These are phyloP conservation scores for Cylindrotheca fusiformis DNA, from an alignment of 108 stramenopile genomes.

Conservation along the genomic window DNA sequence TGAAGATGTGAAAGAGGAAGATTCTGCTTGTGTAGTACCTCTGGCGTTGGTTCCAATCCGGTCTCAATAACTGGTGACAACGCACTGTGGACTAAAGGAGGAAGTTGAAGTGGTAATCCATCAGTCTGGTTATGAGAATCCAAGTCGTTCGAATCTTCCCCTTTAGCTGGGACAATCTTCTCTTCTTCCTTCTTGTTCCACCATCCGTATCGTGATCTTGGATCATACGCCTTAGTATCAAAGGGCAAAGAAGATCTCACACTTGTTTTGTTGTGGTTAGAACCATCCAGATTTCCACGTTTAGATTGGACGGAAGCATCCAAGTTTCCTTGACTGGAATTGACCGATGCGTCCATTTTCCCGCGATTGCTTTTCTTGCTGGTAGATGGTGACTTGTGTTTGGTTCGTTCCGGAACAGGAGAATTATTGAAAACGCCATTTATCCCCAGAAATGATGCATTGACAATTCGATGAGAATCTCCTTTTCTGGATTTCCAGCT, in stretches of 20 bases:
- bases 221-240: constrained; percentile 23
- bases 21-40: constrained; percentile 63
- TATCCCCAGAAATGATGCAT: not conserved
- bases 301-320: not conserved
- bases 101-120: constrained; percentile 32
- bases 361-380: not conserved
- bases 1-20: constrained; percentile 60
- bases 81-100: constrained; percentile 45
- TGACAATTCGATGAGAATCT: not conserved
- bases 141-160: not conserved
- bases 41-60: constrained; percentile 58
- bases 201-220: constrained; percentile 36
- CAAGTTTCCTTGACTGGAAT: not conserved
- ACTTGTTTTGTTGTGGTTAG: not conserved
- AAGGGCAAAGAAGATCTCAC: constrained; percentile 6
- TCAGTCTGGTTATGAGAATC: not conserved
- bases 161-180: constrained; percentile 10
- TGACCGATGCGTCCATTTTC: not conserved
- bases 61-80: constrained; percentile 53
- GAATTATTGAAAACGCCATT: not conserved
- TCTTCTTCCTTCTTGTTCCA: constrained; percentile 20
- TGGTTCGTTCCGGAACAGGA: not conserved
- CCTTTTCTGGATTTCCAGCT: constrained; percentile 68
- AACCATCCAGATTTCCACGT: not conserved
- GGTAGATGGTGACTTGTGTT: constrained; percentile 1